Evolutionary conservation across 805 yeast genomes (phyloP).

Genomic region (Ogataea glucozyma): DNA sequence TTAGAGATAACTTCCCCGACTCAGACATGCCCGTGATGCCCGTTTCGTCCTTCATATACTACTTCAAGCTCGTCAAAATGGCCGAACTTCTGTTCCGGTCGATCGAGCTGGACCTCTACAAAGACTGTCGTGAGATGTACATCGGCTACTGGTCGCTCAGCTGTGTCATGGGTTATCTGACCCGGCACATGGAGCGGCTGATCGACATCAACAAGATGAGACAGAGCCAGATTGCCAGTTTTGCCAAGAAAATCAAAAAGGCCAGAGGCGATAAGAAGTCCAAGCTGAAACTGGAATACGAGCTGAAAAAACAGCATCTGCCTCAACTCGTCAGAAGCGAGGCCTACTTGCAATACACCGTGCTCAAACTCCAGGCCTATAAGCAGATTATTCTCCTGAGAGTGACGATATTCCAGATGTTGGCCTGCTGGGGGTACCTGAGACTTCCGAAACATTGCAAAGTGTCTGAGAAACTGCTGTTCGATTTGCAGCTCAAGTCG

Average conservation of each 20-base stretch:
- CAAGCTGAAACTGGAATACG: conserved; percentile 27
- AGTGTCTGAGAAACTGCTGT: conserved; percentile 39
- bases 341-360: conserved; percentile 16
- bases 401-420: conserved; percentile 27
- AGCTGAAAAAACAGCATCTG: conserved; percentile 14
- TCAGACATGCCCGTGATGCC: conserved; percentile 52
- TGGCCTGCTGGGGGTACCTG: conserved; percentile 27
- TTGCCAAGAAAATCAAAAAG: conserved; percentile 28
- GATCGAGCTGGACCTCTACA: conserved; percentile 72
- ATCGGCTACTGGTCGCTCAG: conserved; percentile 69
- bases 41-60: conserved; percentile 67
- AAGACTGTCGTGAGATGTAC: conserved; percentile 61
- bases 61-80: conserved; percentile 70
- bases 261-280: conserved; percentile 30
- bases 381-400: conserved; percentile 24
- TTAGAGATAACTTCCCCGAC: conserved; percentile 38
- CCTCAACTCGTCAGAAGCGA: conserved; percentile 17
- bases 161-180: conserved; percentile 32
- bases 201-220: conserved; percentile 22
- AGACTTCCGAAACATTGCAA: conserved; percentile 32
- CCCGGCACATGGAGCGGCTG: conserved; percentile 26
- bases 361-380: conserved; percentile 15
- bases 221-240: conserved; percentile 21
- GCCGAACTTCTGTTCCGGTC: conserved; percentile 70
- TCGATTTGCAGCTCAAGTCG: conserved; percentile 70